A percentile compares a stretch with the other conserved stretches of the same genome.
Evolutionary conservation across 345 rosid genomes (phyloP).

Genomic region (Salix purpurea): DNA sequence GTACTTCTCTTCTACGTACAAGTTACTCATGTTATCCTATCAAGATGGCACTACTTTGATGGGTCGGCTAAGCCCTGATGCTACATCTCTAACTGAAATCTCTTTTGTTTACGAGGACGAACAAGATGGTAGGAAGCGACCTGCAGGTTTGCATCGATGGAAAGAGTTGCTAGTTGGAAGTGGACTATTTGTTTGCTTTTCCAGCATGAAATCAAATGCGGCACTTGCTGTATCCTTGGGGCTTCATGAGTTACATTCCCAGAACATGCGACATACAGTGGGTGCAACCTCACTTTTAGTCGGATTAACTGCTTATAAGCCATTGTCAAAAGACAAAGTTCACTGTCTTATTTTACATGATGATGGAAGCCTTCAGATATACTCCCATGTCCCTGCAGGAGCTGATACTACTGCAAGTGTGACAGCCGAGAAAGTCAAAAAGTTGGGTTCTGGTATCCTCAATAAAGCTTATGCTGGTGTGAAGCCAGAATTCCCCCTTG

Average conservation of each 20-base stretch:
- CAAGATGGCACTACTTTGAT: slow-evolving; percentile 81
- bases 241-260: slow-evolving; percentile 59
- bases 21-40: slow-evolving; percentile 74
- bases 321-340: slow-evolving; percentile 82
- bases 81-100: slow-evolving; percentile 57
- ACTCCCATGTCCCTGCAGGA: slow-evolving; percentile 60
- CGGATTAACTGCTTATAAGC: slow-evolving; percentile 90
- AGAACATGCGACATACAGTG: slow-evolving; percentile 72
- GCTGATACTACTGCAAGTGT: slow-evolving; percentile 58
- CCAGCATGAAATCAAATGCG: slow-evolving; percentile 67
- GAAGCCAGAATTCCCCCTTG: slow-evolving; percentile 91
- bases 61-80: slow-evolving; percentile 67
- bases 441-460: slow-evolving; percentile 80
- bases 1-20: slow-evolving; percentile 71
- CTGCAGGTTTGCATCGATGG: slow-evolving; percentile 93
- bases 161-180: slow-evolving; percentile 72
- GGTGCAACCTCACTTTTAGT: slow-evolving; percentile 82
- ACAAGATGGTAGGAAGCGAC: slow-evolving; percentile 57
- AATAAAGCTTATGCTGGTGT: slow-evolving; percentile 73
- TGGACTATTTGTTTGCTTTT: slow-evolving; percentile 79
- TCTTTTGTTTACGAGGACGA: slow-evolving; percentile 74
- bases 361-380: slow-evolving; percentile 98
- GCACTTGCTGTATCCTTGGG: slow-evolving; percentile 66
- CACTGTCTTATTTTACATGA: slow-evolving; percentile 94
- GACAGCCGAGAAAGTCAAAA: slow-evolving; percentile 76